Conservation (phyloP, 129 eudicot genomes). For the Chrysanthemum seticuspe region DNA sequence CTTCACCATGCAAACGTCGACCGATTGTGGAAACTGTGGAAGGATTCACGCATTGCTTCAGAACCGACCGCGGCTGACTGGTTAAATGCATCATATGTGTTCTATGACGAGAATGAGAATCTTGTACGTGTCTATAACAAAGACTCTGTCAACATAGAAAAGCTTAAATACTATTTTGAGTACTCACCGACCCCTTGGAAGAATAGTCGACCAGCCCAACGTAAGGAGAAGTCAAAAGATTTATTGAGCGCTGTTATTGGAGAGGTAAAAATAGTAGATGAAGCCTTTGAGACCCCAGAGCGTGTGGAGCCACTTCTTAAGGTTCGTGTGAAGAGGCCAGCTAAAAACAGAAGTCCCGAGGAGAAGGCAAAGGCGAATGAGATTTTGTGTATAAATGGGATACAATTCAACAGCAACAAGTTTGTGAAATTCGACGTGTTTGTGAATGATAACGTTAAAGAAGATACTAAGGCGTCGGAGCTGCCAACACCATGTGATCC, state of each 20-base stretch:
- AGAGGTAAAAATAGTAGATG: not conserved
- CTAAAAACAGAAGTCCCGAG: not conserved
- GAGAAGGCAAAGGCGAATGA: not conserved
- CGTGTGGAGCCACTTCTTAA: not conserved
- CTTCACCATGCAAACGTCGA: no score
- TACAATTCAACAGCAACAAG: no score
- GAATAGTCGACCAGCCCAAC: slow-evolving; percentile 11
- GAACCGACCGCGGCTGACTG: not conserved
- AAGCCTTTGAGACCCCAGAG: not conserved
- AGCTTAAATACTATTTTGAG: not conserved
- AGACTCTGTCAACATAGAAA: no score
- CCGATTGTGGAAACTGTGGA: not conserved
- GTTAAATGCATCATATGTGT: no score
- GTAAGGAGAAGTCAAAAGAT: not conserved
- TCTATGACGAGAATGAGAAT: no score
- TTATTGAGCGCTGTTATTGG: not conserved
- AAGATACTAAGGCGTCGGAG: slow-evolving; percentile 5
- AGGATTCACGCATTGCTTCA: not conserved
- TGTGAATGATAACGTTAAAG: no score
- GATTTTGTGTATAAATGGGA: no score
- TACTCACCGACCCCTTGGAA: slow-evolving; percentile 11
- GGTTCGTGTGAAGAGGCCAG: slow-evolving; percentile 21
- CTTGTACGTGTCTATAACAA: no score
- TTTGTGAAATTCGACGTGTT: no score
- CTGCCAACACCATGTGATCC: slow-evolving; percentile 25